A percentile compares a stretch with the other conserved stretches of the same genome.
These are phyloP conservation scores for Phytophthora sojae DNA, from an alignment of 352 stramenopile genomes.

Conservation along the genomic window DNA sequence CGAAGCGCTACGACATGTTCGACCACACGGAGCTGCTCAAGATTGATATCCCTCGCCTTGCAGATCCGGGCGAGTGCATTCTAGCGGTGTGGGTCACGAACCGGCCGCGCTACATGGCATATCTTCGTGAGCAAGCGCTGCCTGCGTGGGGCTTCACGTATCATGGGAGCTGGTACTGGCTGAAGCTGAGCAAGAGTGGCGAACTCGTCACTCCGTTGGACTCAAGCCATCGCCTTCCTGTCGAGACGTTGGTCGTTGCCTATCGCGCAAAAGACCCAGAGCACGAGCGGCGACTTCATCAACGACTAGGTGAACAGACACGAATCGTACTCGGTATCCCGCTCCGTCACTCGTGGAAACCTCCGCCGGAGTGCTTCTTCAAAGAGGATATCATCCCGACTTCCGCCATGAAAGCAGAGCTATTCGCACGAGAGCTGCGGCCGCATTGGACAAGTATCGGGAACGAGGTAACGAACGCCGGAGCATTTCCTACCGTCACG, in stretches of 20 bases:
- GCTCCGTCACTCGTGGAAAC: conserved; percentile 82
- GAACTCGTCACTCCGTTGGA: conserved; percentile 68
- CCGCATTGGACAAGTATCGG: conserved; percentile 70
- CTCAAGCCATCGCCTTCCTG: conserved; percentile 68
- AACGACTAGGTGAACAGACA: conserved; percentile 39
- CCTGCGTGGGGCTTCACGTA: conserved; percentile 67
- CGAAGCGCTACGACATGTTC: conserved; percentile 66
- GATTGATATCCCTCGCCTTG: conserved; percentile 44
- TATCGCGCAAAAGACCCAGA: conserved; percentile 39
- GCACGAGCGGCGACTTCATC: conserved; percentile 21
- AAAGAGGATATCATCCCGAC: conserved; percentile 7
- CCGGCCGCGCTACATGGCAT: conserved; percentile 59
- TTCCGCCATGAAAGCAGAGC: conserved; percentile 47
- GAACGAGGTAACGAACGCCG: conserved; percentile 48
- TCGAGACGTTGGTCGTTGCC: conserved; percentile 74
- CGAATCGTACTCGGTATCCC: conserved; percentile 72
- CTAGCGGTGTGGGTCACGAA: conserved; percentile 85
- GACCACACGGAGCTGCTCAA: conserved; percentile 64
- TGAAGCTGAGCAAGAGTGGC: conserved; percentile 66
- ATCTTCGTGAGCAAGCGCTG: conserved; percentile 65
- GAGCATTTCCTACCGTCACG: not conserved
- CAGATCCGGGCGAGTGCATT: conserved; percentile 52
- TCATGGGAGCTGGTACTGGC: conserved; percentile 77
- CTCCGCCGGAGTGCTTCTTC: conserved; percentile 71
- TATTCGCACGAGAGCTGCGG: conserved; percentile 77